Evolutionary conservation across 495 filamentous ascomycete genomes (phyloP).

Genomic region (Entonaema liquescens): DNA sequence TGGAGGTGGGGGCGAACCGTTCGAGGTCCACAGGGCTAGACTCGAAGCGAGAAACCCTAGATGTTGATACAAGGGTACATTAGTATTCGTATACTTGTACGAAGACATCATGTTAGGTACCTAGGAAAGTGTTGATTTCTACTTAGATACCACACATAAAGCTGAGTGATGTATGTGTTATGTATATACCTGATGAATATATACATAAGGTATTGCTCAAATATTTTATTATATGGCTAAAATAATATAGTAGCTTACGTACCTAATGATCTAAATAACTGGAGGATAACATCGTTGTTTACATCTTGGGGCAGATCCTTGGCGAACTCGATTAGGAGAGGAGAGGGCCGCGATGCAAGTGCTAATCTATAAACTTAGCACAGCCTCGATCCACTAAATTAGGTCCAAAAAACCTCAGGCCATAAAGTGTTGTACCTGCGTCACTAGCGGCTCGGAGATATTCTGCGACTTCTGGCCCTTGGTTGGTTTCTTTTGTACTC

Average conservation of each 20-base stretch:
- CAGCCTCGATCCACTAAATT: conserved; percentile 13
- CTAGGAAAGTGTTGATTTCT: neutral
- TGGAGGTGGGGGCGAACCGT: conserved; percentile 34
- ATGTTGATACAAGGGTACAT: neutral
- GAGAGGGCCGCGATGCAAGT: neutral
- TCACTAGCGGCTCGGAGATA: conserved; percentile 36
- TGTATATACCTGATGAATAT: neutral
- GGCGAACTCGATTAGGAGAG: neutral
- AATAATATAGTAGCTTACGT: neutral
- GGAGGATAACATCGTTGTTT: neutral
- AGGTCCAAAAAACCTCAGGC: conserved; percentile 1
- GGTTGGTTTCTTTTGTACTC: conserved; percentile 20
- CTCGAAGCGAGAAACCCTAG: conserved; percentile 12
- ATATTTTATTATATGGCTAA: neutral
- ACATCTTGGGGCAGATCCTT: neutral
- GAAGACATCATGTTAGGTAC: neutral
- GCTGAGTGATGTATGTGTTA: too few species aligned
- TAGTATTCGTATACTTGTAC: neutral
- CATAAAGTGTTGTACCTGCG: conserved; percentile 26
- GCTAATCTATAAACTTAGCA: conserved; percentile 10
- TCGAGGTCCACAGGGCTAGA: conserved; percentile 32
- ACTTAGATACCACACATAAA: too few species aligned
- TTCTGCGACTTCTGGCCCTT: conserved; percentile 32
- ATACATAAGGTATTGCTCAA: neutral
- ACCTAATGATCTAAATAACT: neutral